These are phyloP conservation scores for Henckelia pumila DNA, from an alignment of 257 asterid genomes.

Conservation along the genomic window DNA sequence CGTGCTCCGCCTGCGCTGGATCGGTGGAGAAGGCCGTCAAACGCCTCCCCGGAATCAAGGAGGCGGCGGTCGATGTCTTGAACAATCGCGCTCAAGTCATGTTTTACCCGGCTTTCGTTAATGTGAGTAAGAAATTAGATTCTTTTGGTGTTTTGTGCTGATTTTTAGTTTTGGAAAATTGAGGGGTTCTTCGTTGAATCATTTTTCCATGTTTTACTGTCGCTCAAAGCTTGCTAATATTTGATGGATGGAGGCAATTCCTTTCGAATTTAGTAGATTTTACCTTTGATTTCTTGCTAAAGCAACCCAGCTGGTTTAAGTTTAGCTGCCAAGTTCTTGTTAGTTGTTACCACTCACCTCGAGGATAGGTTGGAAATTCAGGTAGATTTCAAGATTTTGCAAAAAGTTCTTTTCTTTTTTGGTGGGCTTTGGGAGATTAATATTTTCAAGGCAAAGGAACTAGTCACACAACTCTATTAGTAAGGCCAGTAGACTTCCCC, in stretches of 20 bases:
- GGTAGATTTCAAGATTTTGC: background rate
- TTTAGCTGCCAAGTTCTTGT: background rate
- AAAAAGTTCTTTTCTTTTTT: no score
- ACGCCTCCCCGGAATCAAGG: conserved; percentile 48
- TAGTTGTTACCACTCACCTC: background rate
- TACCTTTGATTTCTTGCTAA: background rate
- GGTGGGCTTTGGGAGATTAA: no score
- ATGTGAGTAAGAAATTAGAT: conserved; percentile 32
- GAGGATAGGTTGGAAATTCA: background rate
- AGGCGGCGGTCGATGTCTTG: conserved; percentile 44
- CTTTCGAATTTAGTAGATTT: no score
- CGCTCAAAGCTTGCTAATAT: background rate
- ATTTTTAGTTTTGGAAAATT: background rate
- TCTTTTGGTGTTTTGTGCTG: background rate
- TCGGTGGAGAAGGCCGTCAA: conserved; percentile 58
- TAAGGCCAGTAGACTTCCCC: no score
- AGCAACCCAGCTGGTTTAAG: no score
- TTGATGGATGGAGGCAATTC: background rate
- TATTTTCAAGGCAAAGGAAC: no score
- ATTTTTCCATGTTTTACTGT: no score
- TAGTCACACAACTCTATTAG: no score
- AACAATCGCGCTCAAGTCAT: conserved; percentile 46
- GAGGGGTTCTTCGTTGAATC: no score
- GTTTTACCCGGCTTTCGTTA: conserved; percentile 35
- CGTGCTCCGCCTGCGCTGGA: conserved; percentile 54